Evolutionary conservation across 768 basidiomycete species (phyloP), one percentile per base, ranked within the genome.

Genomic region (Imleria badia): DNA sequence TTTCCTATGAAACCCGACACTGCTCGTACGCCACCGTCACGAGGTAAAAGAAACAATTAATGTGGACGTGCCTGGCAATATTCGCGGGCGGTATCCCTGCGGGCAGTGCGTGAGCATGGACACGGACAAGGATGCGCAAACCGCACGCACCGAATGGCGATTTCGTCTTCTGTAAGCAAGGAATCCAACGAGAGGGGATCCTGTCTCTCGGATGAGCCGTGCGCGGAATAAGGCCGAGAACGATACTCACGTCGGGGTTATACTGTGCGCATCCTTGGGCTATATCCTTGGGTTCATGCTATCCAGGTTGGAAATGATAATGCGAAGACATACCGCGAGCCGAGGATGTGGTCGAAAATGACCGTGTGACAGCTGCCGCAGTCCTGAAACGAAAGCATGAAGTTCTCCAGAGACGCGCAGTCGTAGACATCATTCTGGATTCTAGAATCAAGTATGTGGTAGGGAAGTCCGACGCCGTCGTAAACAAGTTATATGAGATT

Each of bases 141-240:
- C 78, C 41, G 38, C 5, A 40, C 59, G 23, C 55, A 94, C 94
- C 93, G 83, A 61, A 97, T 88, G 14, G 90, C 88, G 60, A 83
- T 78, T 73, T 98, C 96, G 35, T 97, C 96, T 48, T 94, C 93
- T 0, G 91, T 91, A 57, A 98, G 74, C 38, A 91, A 78, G 0
- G 84, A 83, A 55, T 93, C 89, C 29, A 94, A 64, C 62, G 82
- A 82, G 60, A 98, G 74, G 0, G 94, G 90, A 67, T 98, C 95
- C 91, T 94, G 52, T 6, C 41, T 23, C 33, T 23, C 49, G n/a
- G 29, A 59, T 61, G 36, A 55, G 58, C n/a, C 12, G 14, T 6
- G 12, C 22, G 31, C 17, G 22, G 31, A 47, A 42, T 11, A 33
- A 20, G 36, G 9, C 19, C 49, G 31, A 35, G 33, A 48, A 14